Evolutionary conservation across 179 eudicot genomes (phyloP).

Genomic region (Nepenthes alata): DNA sequence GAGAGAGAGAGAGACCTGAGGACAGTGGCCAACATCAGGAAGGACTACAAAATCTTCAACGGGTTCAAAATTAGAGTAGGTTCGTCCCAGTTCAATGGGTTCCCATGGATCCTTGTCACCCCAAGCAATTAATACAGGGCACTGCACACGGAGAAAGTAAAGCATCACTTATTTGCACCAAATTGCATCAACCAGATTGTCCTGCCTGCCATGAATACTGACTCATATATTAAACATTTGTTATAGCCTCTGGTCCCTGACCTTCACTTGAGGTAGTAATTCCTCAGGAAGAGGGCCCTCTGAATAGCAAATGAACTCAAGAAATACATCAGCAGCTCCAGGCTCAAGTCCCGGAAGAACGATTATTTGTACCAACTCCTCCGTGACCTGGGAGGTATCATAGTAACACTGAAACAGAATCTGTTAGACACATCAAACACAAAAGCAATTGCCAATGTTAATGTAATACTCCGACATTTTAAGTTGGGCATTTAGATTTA

Average conservation of each 20-base stretch:
- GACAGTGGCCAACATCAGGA: slow-evolving; percentile 93
- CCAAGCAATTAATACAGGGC: slow-evolving; percentile 91
- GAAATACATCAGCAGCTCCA: slow-evolving; percentile 93
- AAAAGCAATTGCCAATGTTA: background rate
- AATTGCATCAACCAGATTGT: background rate
- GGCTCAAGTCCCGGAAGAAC: slow-evolving; percentile 93
- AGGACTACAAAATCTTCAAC: slow-evolving; percentile 82
- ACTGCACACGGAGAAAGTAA: slow-evolving; percentile 27
- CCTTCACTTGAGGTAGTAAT: slow-evolving; percentile 90
- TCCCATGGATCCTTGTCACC: slow-evolving; percentile 99
- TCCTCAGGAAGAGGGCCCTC: slow-evolving; percentile 96
- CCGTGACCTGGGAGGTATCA: slow-evolving; percentile 88
- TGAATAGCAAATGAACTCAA: slow-evolving; percentile 93
- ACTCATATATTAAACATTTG: background rate
- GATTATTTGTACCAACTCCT: slow-evolving; percentile 68
- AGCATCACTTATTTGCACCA: background rate
- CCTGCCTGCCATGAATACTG: background rate
- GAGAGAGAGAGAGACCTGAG: slow-evolving; percentile 54
- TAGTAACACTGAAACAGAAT: slow-evolving; percentile 68
- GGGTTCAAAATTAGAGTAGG: slow-evolving; percentile 50
- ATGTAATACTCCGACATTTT: too few relatives aligned
- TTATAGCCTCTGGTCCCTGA: slow-evolving; percentile 6
- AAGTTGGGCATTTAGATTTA: too few relatives aligned
- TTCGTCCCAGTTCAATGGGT: slow-evolving; percentile 84
- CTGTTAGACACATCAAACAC: slow-evolving; percentile 11